Evolutionary conservation across 257 asterid species (phyloP).

Genomic region (Nicotiana paniculata): DNA sequence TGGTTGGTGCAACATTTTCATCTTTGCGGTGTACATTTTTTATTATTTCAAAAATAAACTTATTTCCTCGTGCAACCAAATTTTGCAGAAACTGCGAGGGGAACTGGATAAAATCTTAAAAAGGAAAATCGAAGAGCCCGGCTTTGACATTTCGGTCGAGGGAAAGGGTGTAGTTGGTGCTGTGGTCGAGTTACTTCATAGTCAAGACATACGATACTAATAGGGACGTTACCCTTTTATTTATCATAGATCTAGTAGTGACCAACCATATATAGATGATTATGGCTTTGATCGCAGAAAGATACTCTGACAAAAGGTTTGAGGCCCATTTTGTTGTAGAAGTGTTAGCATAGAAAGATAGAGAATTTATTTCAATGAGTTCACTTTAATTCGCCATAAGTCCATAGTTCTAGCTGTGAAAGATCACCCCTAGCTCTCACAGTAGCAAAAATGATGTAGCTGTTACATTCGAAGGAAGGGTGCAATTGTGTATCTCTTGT

Average conservation of each 20-base stretch:
- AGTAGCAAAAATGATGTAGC: too few species aligned
- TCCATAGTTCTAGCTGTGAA: background rate
- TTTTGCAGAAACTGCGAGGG: conserved; percentile 71
- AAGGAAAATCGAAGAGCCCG: conserved; percentile 81
- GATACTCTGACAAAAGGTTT: background rate
- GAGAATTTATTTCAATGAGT: background rate
- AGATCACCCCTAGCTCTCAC: background rate
- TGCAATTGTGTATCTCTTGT: too few species aligned
- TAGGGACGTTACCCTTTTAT: background rate
- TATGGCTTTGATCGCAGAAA: background rate
- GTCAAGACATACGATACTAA: conserved; percentile 47
- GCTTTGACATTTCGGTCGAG: conserved; percentile 57
- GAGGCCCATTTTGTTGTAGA: background rate
- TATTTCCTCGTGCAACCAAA: background rate
- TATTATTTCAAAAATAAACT: background rate
- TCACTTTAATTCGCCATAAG: background rate
- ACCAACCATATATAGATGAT: background rate
- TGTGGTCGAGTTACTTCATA: conserved; percentile 67
- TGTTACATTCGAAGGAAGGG: too few species aligned
- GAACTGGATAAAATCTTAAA: conserved; percentile 77
- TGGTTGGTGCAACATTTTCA: background rate
- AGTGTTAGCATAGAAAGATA: background rate
- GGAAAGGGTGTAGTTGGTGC: conserved; percentile 81
- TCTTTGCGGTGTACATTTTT: background rate
- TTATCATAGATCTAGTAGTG: background rate